Base-by-base conservation (phyloP, 768 basidiomycete species). In the Aureoboletus auriporus region DNA sequence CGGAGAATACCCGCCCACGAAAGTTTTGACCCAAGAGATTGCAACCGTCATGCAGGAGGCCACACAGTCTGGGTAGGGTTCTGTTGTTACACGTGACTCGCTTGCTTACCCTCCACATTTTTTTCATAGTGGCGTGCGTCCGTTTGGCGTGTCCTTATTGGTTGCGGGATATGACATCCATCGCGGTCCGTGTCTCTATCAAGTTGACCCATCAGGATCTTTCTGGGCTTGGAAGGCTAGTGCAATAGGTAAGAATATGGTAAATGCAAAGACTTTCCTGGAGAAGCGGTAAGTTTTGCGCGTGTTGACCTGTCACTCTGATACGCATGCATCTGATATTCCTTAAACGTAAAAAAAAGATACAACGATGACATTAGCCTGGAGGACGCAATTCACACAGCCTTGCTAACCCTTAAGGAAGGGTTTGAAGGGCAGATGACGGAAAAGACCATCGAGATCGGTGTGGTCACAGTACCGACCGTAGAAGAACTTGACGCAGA, bases 161-260 rank as follows among this genome's bases (percentile, higher is more conserved):
- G 93, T 99, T 33, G 95, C 95, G 16, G 96, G 96, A 39, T 99
- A 89, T 87, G 96, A 99, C 67, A 75, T 76, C 59, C 86, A 86
- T 65, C 86, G 92, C n/a, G 96, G 96, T 20, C 92, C 93, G 54
- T 87, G 84, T n/a, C 77, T 99, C 56, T 98, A 96, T 71, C 96
- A 99, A 69, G 94, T 99, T 37, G 96, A 99, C 72, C 96, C 96
- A 35, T 96, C 93, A 33, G 96, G 96, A 46, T 93, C 92, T 29
- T 99, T 91, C 73, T 99, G 96, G 96, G 95, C 96, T 28, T 99
- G 96, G 96, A 99, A 99, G 67, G 96, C 96, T 8, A 95, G 93
- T 65, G 96, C 96, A 10, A 99, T 98, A 59, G 96, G 96, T 35
- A 99, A 99, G 75, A 98, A 98, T 71, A 97, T 98, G 93, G 84